phyloP scores from a whole-genome alignment of 805 yeast genomes.

The Candida lessepsii region DNA sequence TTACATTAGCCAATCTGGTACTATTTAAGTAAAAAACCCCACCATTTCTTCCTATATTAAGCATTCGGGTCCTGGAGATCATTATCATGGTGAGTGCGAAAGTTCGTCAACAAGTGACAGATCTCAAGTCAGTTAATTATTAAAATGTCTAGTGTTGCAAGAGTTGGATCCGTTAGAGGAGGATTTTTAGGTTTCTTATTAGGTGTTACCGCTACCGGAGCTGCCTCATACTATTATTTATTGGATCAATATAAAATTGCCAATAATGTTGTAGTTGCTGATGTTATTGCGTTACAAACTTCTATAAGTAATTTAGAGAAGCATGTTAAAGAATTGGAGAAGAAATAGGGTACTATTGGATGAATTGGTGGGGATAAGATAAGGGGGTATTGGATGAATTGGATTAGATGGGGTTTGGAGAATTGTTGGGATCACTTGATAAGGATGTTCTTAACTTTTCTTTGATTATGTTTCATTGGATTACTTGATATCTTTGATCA shows the following conservation, averaged over 20 bases:
- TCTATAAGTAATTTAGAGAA: slow-evolving; percentile 66
- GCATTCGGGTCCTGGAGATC: not conserved
- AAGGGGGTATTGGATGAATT: too few relatives aligned
- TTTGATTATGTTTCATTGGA: too few relatives aligned
- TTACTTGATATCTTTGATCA: too few relatives aligned
- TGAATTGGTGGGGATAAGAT: too few relatives aligned
- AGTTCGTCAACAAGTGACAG: not conserved
- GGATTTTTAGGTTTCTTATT: slow-evolving; percentile 73
- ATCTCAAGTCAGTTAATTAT: too few relatives aligned
- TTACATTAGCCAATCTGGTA: not conserved
- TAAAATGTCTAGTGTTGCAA: slow-evolving; percentile 29
- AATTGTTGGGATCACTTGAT: too few relatives aligned
- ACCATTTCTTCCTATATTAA: not conserved
- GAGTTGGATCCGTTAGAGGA: slow-evolving; percentile 43
- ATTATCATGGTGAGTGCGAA: slow-evolving; percentile 1
- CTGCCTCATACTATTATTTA: slow-evolving; percentile 73
- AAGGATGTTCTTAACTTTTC: too few relatives aligned
- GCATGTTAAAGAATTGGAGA: slow-evolving; percentile 64
- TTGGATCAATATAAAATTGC: slow-evolving; percentile 75
- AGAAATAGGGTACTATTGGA: too few relatives aligned
- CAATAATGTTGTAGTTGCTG: slow-evolving; percentile 70
- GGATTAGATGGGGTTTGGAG: too few relatives aligned
- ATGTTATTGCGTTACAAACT: slow-evolving; percentile 66
- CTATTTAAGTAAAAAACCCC: too few relatives aligned
- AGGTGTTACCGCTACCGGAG: slow-evolving; percentile 74